Percentiles rank a stretch among this genome's conserved stretches.
Evolutionary conservation across 106 monocot genomes (phyloP).

Genomic region (Alisma plantagoaquatica): DNA sequence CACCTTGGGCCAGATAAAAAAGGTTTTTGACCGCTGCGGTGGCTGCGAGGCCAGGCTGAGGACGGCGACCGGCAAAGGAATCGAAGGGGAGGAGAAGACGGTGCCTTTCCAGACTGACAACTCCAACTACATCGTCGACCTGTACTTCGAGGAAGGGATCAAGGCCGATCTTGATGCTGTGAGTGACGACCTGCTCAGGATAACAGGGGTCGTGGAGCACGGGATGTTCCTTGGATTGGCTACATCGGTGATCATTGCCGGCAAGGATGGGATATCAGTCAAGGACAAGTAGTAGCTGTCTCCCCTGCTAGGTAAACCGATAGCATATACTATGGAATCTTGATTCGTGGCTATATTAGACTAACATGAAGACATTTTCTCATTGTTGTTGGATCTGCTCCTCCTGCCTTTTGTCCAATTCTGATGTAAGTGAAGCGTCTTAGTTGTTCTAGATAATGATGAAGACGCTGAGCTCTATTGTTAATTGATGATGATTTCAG

Average conservation of each 20-base stretch:
- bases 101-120: constrained; percentile 65
- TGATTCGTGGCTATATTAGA: too few species aligned
- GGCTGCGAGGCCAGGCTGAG: constrained; percentile 49
- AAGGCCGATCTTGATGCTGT: constrained; percentile 39
- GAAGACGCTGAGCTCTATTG: too few species aligned
- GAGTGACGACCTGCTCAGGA: constrained; percentile 54
- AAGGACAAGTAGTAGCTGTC: constrained; percentile 7
- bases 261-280: constrained; percentile 38
- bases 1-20: constrained; percentile 29
- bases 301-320: too few species aligned
- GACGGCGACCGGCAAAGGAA: background rate
- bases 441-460: too few species aligned
- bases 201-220: constrained; percentile 89
- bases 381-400: too few species aligned
- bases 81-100: background rate
- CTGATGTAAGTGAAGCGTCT: too few species aligned
- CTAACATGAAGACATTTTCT: too few species aligned
- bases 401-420: too few species aligned
- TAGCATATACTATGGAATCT: too few species aligned
- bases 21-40: constrained; percentile 19
- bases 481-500: too few species aligned
- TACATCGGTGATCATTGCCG: constrained; percentile 54
- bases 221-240: constrained; percentile 92
- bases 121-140: constrained; percentile 59
- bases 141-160: constrained; percentile 74